Evolutionary conservation across 169 alveolate genomes (phyloP).

Genomic region (Ichthyophthirius multifiliis): DNA sequence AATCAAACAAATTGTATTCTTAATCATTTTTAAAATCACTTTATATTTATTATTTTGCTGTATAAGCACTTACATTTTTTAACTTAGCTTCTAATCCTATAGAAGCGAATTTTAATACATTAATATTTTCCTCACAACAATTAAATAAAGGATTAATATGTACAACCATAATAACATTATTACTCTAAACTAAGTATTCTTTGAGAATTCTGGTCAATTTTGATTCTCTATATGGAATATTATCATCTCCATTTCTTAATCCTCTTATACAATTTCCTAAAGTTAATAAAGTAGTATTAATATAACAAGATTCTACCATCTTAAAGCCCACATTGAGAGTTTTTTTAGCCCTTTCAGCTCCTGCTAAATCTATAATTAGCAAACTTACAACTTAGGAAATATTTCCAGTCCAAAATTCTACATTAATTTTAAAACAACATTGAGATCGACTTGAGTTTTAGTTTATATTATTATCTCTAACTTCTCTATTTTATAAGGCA

Average conservation of each 20-base stretch:
- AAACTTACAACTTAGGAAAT: neutral
- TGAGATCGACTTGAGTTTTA: conserved; percentile 21
- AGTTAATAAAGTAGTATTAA: conserved; percentile 5
- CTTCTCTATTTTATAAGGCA: conserved; percentile 21
- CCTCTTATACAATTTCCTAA: conserved; percentile 31
- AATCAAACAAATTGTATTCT: neutral
- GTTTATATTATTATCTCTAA: conserved; percentile 22
- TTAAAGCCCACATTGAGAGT: conserved; percentile 49
- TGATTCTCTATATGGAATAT: conserved; percentile 28
- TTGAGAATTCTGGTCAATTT: conserved; percentile 23
- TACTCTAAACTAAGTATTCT: conserved; percentile 22
- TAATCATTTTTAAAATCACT: neutral
- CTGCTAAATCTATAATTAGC: conserved; percentile 27
- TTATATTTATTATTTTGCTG: neutral
- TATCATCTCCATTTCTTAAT: conserved; percentile 30
- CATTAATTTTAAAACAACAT: conserved; percentile 6
- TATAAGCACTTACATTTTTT: neutral
- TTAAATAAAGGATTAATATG: neutral
- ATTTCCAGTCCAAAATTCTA: neutral
- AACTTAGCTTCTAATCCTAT: neutral
- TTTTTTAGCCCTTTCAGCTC: conserved; percentile 33
- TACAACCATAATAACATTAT: conserved; percentile 18
- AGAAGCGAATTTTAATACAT: conserved; percentile 1
- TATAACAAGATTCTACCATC: conserved; percentile 25
- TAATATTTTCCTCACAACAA: neutral